Conservation (phyloP, 2,329 filamentous ascomycete genomes). For the Aspergillus brunneoviolaceus region DNA sequence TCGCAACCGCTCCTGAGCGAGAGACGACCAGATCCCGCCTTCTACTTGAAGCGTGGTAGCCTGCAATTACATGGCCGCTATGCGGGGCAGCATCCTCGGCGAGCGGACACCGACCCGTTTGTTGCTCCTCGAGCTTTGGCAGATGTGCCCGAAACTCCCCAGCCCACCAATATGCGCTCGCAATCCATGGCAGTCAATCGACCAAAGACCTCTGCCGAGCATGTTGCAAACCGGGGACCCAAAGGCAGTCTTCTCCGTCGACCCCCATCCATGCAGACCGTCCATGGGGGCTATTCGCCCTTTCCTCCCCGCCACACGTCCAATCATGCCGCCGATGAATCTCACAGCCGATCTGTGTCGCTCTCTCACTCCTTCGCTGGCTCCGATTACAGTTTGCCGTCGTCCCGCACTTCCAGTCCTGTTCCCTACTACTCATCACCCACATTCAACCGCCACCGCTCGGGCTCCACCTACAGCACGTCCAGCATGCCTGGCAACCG, state of each 20-base stretch:
- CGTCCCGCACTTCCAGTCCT: constrained; percentile 23
- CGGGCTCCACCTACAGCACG: constrained; percentile 25
- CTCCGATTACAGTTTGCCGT: constrained; percentile 19
- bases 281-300: constrained; percentile 23
- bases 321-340: constrained; percentile 15
- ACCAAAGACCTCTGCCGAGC: constrained; percentile 21
- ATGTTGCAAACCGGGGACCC: constrained; percentile 1
- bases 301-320: constrained; percentile 18
- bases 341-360: constrained; percentile 17
- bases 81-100: background rate
- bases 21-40: background rate
- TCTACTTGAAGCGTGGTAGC: constrained; percentile 10
- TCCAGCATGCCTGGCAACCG: constrained; percentile 19
- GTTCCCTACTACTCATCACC: constrained; percentile 21
- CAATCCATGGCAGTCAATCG: constrained; percentile 27
- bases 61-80: constrained; percentile 12
- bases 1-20: constrained; percentile 20
- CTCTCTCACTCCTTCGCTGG: constrained; percentile 19
- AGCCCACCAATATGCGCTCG: constrained; percentile 19
- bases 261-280: constrained; percentile 28
- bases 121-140: constrained; percentile 26
- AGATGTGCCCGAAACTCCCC: constrained; percentile 22
- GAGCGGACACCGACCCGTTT: constrained; percentile 2
- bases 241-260: constrained; percentile 12
- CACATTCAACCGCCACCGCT: constrained; percentile 22